Evolutionary conservation across 2,329 filamentous ascomycete genomes (phyloP).

Genomic region (Diaporthe aspalathi): DNA sequence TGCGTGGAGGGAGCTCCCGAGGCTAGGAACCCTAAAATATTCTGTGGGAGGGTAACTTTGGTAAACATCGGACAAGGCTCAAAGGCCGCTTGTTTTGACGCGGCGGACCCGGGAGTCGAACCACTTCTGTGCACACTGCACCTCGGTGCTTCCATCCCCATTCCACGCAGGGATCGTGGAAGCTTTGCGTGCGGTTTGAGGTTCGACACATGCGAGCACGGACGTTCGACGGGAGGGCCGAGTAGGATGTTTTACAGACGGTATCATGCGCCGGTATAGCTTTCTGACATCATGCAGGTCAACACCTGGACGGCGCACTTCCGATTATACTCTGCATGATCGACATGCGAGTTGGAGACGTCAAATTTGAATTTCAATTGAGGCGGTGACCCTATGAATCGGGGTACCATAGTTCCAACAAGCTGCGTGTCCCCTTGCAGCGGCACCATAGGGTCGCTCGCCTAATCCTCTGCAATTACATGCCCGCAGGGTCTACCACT

Average conservation of each 20-base stretch:
- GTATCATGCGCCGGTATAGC: constrained; percentile 19
- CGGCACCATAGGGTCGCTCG: constrained; percentile 25
- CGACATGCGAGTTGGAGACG: constrained; percentile 4
- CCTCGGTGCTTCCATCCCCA: constrained; percentile 31
- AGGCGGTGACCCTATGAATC: constrained; percentile 23
- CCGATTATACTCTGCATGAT: constrained; percentile 24
- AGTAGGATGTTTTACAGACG: constrained; percentile 28
- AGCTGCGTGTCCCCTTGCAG: constrained; percentile 24
- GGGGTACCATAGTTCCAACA: background rate
- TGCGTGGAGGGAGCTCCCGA: constrained; percentile 31
- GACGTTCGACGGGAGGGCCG: constrained; percentile 23
- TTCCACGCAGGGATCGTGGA: constrained; percentile 45
- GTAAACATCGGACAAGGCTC: constrained; percentile 25
- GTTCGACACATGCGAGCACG: constrained; percentile 30
- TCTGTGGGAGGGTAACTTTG: constrained; percentile 13
- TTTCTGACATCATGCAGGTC: constrained; percentile 28
- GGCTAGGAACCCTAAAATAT: constrained; percentile 22
- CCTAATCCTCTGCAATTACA: constrained; percentile 29
- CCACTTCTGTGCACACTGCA: constrained; percentile 25
- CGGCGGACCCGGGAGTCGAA: background rate
- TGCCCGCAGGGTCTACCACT: constrained; percentile 14
- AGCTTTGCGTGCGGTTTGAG: constrained; percentile 34
- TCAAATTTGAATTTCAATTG: constrained; percentile 9
- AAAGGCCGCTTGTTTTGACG: constrained; percentile 8
- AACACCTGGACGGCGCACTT: constrained; percentile 11